These are phyloP conservation scores for Triangularia setosa DNA, from an alignment of 2,329 filamentous ascomycete species.

Conservation along the genomic window DNA sequence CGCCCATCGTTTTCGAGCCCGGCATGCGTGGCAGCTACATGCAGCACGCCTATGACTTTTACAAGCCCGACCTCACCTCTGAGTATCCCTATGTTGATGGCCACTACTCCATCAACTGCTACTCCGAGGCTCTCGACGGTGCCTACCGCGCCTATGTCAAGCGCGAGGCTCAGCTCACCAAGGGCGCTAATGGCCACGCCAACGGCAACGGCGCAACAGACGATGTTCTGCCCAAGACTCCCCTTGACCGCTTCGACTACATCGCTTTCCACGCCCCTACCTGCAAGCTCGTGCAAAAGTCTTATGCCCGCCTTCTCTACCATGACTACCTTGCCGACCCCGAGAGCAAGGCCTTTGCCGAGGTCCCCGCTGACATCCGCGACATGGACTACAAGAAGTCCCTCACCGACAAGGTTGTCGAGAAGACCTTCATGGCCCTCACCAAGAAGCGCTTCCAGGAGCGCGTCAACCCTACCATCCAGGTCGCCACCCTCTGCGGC, in stretches of 20 bases:
- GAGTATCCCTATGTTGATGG: constrained; percentile 85
- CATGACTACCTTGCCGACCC: constrained; percentile 77
- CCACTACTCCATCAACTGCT: constrained; percentile 78
- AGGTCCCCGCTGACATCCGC: constrained; percentile 71
- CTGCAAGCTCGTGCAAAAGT: constrained; percentile 85
- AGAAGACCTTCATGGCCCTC: constrained; percentile 82
- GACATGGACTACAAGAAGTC: constrained; percentile 78
- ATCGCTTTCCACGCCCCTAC: constrained; percentile 79
- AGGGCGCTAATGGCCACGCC: constrained; percentile 46
- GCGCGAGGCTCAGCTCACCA: constrained; percentile 60
- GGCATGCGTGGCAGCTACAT: constrained; percentile 77
- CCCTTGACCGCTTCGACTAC: constrained; percentile 79
- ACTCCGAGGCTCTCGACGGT: constrained; percentile 73
- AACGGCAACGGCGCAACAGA: constrained; percentile 39
- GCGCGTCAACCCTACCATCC: constrained; percentile 67
- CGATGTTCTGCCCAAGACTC: constrained; percentile 49
- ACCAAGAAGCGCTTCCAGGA: constrained; percentile 82
- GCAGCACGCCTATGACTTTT: constrained; percentile 84
- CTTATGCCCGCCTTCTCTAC: constrained; percentile 78
- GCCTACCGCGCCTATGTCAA: constrained; percentile 78
- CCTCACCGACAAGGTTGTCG: constrained; percentile 73
- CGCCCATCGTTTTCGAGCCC: constrained; percentile 71
- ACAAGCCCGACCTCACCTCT: constrained; percentile 84
- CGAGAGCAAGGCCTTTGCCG: constrained; percentile 62
- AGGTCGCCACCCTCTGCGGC: constrained; percentile 72